A percentile compares a stretch with the other conserved stretches of the same genome.
phyloP scores from a whole-genome alignment of 768 basidiomycete species.

The Trichaptum fuscoviolaceum region DNA sequence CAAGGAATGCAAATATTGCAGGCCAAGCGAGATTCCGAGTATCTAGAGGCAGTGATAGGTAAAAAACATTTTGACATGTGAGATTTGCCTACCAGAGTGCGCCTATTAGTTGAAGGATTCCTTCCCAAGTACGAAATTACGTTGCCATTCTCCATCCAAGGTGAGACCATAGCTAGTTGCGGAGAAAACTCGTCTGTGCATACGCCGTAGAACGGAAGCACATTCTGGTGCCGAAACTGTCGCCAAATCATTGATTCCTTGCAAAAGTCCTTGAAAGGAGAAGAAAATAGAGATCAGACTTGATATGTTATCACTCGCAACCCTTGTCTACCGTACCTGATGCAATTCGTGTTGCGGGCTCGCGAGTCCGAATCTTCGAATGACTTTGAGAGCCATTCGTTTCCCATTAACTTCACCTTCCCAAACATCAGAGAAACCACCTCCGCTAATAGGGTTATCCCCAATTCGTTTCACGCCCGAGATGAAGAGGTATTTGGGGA shows the following conservation, averaged over 20 bases:
- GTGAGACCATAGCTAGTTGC: neutral
- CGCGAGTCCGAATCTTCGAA: conserved; percentile 1
- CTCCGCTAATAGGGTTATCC: neutral
- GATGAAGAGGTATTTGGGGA: conserved; percentile 1
- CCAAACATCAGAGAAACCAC: conserved; percentile 2
- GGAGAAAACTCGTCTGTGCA: conserved; percentile 2
- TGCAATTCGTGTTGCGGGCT: neutral
- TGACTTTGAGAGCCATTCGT: conserved; percentile 2
- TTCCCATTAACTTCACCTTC: neutral
- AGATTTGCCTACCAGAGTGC: neutral
- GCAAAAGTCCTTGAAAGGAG: neutral
- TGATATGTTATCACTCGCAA: neutral
- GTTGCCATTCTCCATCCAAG: conserved; percentile 1
- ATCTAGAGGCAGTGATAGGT: conserved; percentile 27
- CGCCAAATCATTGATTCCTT: conserved; percentile 5
- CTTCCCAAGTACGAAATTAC: neutral
- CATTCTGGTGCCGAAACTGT: neutral
- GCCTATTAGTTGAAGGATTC: neutral
- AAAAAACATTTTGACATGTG: neutral
- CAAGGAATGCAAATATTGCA: conserved; percentile 46
- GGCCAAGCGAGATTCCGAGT: conserved; percentile 38
- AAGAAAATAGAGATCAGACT: neutral
- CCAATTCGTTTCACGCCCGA: neutral
- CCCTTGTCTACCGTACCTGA: neutral
- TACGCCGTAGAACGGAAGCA: conserved; percentile 1